These are phyloP conservation scores for Hypoxylon sp. DNA, from an alignment of 2,329 filamentous ascomycete species.

Conservation along the genomic window DNA sequence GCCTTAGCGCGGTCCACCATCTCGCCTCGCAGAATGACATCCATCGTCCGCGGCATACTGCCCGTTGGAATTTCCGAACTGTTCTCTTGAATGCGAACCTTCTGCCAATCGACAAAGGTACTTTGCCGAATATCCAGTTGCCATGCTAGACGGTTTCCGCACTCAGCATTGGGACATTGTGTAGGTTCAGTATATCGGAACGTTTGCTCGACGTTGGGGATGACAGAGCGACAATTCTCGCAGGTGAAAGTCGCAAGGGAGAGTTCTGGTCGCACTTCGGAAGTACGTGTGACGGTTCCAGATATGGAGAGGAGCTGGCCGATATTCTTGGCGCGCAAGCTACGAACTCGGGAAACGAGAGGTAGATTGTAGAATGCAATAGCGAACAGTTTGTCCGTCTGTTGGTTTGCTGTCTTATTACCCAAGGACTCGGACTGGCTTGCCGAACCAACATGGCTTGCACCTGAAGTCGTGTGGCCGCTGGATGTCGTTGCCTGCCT, in stretches of 20 bases:
- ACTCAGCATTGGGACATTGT: constrained; percentile 90
- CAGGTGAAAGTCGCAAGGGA: constrained; percentile 94
- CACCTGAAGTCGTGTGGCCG: constrained; percentile 77
- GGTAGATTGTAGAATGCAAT: constrained; percentile 95
- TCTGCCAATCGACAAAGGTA: constrained; percentile 99
- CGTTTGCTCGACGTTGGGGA: constrained; percentile 95
- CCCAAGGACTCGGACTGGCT: constrained; percentile 75
- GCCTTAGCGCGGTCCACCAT: constrained; percentile 98
- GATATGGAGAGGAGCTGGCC: constrained; percentile 96
- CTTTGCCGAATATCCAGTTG: constrained; percentile 96
- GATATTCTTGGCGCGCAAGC: constrained; percentile 89
- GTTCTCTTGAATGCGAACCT: constrained; percentile 98
- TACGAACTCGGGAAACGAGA: constrained; percentile 86
- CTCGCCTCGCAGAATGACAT: constrained; percentile 94
- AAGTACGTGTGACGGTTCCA: constrained; percentile 95
- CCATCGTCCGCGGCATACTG: constrained; percentile 98
- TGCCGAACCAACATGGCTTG: constrained; percentile 72
- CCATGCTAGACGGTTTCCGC: constrained; percentile 93
- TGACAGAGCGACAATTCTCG: constrained; percentile 85
- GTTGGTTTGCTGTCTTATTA: constrained; percentile 87
- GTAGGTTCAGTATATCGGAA: constrained; percentile 98
- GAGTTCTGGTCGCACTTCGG: constrained; percentile 94
- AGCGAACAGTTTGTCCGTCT: constrained; percentile 96
- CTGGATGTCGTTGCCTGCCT: constrained; percentile 85
- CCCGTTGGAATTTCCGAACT: constrained; percentile 98